Evolutionary conservation across 352 stramenopile species (phyloP).

Genomic region (Pythium volutum): DNA sequence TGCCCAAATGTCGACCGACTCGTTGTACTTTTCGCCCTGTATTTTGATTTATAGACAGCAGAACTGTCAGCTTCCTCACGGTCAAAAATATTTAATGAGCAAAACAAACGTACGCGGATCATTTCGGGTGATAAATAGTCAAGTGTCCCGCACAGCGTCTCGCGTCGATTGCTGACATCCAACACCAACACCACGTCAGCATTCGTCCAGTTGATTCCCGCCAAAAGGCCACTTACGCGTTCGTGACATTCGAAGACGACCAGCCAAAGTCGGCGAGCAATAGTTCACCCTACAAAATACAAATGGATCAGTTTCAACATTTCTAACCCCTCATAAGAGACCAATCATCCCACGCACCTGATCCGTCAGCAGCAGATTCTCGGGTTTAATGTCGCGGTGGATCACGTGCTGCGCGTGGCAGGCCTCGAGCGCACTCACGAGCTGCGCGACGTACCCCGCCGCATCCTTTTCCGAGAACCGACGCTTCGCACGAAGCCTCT

Average conservation of each 20-base stretch:
- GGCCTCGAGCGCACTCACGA: slow-evolving; percentile 61
- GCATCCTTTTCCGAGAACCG: slow-evolving; percentile 55
- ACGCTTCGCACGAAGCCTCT: slow-evolving; percentile 57
- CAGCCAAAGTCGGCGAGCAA: slow-evolving; percentile 99
- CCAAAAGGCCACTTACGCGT: slow-evolving; percentile 38
- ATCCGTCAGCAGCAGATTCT: slow-evolving; percentile 90
- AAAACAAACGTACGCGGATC: slow-evolving; percentile 92
- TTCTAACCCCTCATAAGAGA: neutral
- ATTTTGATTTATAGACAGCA: neutral
- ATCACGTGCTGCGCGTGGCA: slow-evolving; percentile 86
- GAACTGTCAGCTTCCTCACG: neutral
- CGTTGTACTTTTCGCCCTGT: slow-evolving; percentile 94
- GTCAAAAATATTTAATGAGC: too few relatives aligned
- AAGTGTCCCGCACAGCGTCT: slow-evolving; percentile 98
- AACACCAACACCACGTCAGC: neutral
- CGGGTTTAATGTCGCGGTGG: slow-evolving; percentile 95
- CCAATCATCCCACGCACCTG: neutral
- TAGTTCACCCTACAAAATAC: slow-evolving; percentile 76
- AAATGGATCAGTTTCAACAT: neutral
- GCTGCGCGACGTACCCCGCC: slow-evolving; percentile 65
- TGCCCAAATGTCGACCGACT: slow-evolving; percentile 99
- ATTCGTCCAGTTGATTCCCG: neutral
- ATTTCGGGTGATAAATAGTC: slow-evolving; percentile 99
- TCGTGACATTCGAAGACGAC: slow-evolving; percentile 88
- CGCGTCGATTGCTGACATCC: slow-evolving; percentile 71